These are phyloP conservation scores for Penicillium sp. DNA, from an alignment of 2,329 filamentous ascomycete genomes.

Conservation along the genomic window DNA sequence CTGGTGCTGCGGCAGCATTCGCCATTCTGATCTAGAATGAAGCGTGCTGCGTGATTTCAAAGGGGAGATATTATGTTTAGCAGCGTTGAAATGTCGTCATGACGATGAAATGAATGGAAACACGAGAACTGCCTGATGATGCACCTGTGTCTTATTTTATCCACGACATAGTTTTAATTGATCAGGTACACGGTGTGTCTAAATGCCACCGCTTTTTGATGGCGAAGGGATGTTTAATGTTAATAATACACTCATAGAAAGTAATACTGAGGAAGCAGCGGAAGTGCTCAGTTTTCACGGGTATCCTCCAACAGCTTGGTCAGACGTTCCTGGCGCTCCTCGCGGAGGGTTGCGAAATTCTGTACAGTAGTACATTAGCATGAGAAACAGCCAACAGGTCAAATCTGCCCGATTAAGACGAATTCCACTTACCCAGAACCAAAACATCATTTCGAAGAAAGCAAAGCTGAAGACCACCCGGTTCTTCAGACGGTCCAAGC, in stretches of 20 bases:
- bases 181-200: neutral
- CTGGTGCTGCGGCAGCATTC: constrained; percentile 32
- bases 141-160: constrained; percentile 2
- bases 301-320: constrained; percentile 25
- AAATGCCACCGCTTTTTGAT: neutral
- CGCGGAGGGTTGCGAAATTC: constrained; percentile 38
- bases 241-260: constrained; percentile 10
- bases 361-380: constrained; percentile 19
- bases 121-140: neutral
- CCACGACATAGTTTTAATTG: neutral
- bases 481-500: constrained; percentile 73
- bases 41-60: neutral
- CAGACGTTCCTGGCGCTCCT: constrained; percentile 38
- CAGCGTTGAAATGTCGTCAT: neutral
- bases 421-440: constrained; percentile 70
- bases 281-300: constrained; percentile 12
- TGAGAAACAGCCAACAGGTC: neutral
- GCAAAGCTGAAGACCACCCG: constrained; percentile 80
- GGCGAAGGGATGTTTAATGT: neutral
- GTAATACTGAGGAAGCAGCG: neutral
- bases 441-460: constrained; percentile 78
- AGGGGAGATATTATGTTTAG: neutral
- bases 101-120: neutral
- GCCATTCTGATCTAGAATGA: constrained; percentile 30
- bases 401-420: neutral